Conservation (phyloP, 495 filamentous ascomycete genomes). For the Rusavskia elegans region DNA sequence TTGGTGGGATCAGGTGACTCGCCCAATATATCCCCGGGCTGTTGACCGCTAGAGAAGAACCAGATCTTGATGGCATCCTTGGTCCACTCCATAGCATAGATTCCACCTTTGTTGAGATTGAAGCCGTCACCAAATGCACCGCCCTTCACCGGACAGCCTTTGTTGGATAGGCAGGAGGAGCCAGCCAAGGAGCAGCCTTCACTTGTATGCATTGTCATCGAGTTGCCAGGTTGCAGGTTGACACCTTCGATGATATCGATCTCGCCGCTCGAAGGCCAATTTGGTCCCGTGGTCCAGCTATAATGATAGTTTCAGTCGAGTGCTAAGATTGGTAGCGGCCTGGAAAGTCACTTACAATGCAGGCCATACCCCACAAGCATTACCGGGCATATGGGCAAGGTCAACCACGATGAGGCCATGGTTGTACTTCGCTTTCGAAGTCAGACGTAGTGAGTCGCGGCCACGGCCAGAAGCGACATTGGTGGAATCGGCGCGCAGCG, state of each 20-base stretch:
- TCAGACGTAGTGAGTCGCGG: constrained; percentile 37
- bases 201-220: constrained; percentile 49
- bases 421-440: constrained; percentile 34
- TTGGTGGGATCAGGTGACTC: constrained; percentile 36
- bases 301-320: background rate
- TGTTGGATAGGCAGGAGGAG: constrained; percentile 35
- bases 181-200: constrained; percentile 31
- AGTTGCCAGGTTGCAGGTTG: constrained; percentile 35
- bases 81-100: constrained; percentile 52
- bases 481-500: constrained; percentile 23
- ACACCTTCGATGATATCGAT: constrained; percentile 59
- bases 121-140: constrained; percentile 41
- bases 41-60: constrained; percentile 34
- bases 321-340: background rate
- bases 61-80: constrained; percentile 41
- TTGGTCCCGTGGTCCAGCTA: constrained; percentile 33
- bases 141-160: constrained; percentile 24
- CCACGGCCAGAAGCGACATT: constrained; percentile 31
- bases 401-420: constrained; percentile 40
- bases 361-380: constrained; percentile 39
- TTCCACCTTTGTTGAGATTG: constrained; percentile 41
- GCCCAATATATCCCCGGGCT: constrained; percentile 35
- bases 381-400: constrained; percentile 36
- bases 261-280: constrained; percentile 52
- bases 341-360: constrained; percentile 33